Evolutionary conservation across 2,329 filamentous ascomycete species (phyloP), one percentile per base, ranked within the genome.

Genomic region (Sodiomyces alkalinus): DNA sequence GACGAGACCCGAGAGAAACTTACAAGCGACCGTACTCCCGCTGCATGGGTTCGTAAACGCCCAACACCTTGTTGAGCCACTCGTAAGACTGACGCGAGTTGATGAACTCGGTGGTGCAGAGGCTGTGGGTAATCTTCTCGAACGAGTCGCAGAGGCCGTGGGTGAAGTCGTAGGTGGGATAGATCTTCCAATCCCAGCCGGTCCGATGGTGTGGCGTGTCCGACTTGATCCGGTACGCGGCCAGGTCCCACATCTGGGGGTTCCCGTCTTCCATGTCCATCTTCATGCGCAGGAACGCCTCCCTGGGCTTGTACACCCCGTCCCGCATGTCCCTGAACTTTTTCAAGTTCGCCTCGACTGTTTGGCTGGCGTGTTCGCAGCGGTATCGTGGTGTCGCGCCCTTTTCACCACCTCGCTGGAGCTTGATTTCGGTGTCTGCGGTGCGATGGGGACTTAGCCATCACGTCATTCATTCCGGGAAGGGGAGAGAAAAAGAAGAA

Each of bases 241-340:
- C 80, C 30, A 93, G 57, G 60, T 96, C 87, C 87, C 87, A 94
- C 80, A 93, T 86, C 53, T 92, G 82, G 6, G 86, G 85, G 49
- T 94, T 94, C 14, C 78, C 76, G 42, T 78, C 76, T 28, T 71
- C 69, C 37, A 82, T 81, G 38, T 83, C 70, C 62, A 92, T 82
- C 60, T 92, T 92, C 86, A 96, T 94, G 35, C 87, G 75, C 29
- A 96, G 60, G 43, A 83, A 80, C 2, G 83, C 87, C 49, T 83
- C 76, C 43, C 74, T 73, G 1, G 83, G 76, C 49, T 80, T 75
- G 55, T 94, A 94, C 53, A 87, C 81, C 13, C 87, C 87, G 46
- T 92, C 83, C 28, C 74, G 68, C 87, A 96, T 96, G 24, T 74
- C 81, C 36, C 82, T 65, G 51, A 96, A 94, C 48, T 94, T 80